Conservation (phyloP, 2,329 filamentous ascomycete genomes). For the Boeremia lycopersici region DNA sequence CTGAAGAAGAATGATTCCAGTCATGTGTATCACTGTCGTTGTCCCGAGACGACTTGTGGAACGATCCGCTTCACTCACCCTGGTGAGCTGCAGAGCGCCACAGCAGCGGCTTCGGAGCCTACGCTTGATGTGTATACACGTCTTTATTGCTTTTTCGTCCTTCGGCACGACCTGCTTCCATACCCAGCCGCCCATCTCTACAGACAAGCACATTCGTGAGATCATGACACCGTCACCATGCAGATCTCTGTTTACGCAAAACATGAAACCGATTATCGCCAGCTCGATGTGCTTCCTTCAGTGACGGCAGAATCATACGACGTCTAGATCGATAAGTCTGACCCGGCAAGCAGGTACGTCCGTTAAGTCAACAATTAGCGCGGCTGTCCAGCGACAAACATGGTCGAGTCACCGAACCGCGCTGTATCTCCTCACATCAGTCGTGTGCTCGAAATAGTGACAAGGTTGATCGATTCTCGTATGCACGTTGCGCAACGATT, state of each 20-base stretch:
- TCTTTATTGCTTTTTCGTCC: constrained; percentile 9
- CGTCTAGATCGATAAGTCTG: constrained; percentile 18
- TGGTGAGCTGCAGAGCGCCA: constrained; percentile 12
- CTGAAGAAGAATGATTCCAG: neutral
- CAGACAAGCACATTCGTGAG: constrained; percentile 10
- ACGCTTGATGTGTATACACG: constrained; percentile 17
- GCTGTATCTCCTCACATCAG: constrained; percentile 8
- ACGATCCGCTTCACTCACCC: neutral
- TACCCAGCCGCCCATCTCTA: constrained; percentile 3
- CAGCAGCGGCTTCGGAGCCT: constrained; percentile 10
- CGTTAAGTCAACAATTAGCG: constrained; percentile 13
- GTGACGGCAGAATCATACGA: constrained; percentile 21
- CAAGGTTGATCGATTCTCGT: constrained; percentile 2
- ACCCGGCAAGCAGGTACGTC: constrained; percentile 27
- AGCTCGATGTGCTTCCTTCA: constrained; percentile 10
- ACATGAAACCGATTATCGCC: constrained; percentile 9
- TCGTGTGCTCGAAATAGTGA: constrained; percentile 9
- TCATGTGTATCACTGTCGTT: neutral
- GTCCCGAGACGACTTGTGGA: neutral
- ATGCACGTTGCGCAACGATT: constrained; percentile 10
- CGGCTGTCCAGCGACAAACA: constrained; percentile 3
- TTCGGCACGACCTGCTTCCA: constrained; percentile 7
- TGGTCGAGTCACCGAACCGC: constrained; percentile 7
- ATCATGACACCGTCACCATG: constrained; percentile 8
- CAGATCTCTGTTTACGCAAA: constrained; percentile 9